A percentile compares a stretch with the other conserved stretches of the same genome.
phyloP scores from a whole-genome alignment of 257 asterid genomes.

The Plantago ovata region DNA sequence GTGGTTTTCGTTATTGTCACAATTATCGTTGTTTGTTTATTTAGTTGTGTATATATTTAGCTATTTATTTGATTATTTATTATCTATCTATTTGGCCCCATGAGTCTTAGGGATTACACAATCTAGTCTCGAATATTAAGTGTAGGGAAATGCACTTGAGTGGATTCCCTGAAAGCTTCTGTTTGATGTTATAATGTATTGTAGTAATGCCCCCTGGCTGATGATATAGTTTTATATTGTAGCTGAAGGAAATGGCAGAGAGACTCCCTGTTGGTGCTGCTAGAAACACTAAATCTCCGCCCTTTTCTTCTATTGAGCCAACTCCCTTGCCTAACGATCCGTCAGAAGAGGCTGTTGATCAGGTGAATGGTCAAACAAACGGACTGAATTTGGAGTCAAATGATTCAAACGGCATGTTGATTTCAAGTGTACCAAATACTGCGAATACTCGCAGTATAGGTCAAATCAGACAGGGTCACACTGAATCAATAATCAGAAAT shows the following conservation, averaged over 20 bases:
- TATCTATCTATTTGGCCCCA: neutral
- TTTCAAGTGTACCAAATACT: constrained; percentile 54
- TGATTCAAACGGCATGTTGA: constrained; percentile 44
- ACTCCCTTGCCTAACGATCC: constrained; percentile 41
- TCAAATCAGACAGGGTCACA: constrained; percentile 42
- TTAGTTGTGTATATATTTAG: too few relatives aligned
- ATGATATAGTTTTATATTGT: constrained; percentile 25
- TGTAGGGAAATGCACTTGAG: too few relatives aligned
- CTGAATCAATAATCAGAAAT: constrained; percentile 55
- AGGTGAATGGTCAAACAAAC: constrained; percentile 45
- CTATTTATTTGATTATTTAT: too few relatives aligned
- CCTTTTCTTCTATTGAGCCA: constrained; percentile 46
- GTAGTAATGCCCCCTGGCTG: constrained; percentile 22
- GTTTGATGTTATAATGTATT: constrained; percentile 5
- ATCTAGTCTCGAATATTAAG: neutral
- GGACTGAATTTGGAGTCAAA: constrained; percentile 58
- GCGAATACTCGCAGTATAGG: constrained; percentile 48
- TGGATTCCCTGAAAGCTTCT: constrained; percentile 8
- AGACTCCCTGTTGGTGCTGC: constrained; percentile 94
- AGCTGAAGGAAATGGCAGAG: constrained; percentile 99
- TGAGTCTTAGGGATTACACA: neutral
- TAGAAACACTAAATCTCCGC: constrained; percentile 64
- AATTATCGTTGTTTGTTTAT: too few relatives aligned
- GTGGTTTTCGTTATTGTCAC: too few relatives aligned
- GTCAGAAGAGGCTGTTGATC: constrained; percentile 45